Evolutionary conservation across 305 asterid genomes (phyloP), one percentile per base, ranked within the genome.

Genomic region (Petunia hybrid): DNA sequence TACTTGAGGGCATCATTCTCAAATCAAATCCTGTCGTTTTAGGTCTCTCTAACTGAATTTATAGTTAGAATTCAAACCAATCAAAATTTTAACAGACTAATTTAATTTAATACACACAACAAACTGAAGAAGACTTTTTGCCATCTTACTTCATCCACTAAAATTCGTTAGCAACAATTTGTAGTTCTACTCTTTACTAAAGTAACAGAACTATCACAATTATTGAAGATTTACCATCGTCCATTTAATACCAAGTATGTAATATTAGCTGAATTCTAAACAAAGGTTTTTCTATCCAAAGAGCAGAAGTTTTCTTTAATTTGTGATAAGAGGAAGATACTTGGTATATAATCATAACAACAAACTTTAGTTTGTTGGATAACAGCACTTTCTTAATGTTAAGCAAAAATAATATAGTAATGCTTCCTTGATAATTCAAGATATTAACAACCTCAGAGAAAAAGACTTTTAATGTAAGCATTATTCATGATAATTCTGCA

Each of bases 71-170:
- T 35, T 7, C 3, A 7, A 62, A 62, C 42, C 45, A 48, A 71
- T 51, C 14, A 71, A 1, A 48, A 31, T 13, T 73, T 59, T 70
- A 46, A 31, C 12, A 5, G 3, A 8, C 2, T 70, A 8, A 43
- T 8, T 22, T 22, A 22, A 22, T 22, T 45, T 45, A 12, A 22
- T 73, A 35, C 0, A 51, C 46, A 48, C 4, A 51, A 73, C 38
- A 66, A 62, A n/a, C 46, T 42, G 63, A 73, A 74, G 10, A 45
- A 7, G 60, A 69, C 76, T 80, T 80, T 55, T 66, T 78, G 78
- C 85, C 13, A 74, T 84, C 82, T 56, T 84, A 53, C 87, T 22
- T 38, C 65, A 14, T 66, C 46, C 84, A 39, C 76, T 77, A 77
- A 76, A 36, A 63, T 78, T 69, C 40, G 31, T 22, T 22, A 22